Evolutionary conservation across 495 filamentous ascomycete genomes (phyloP).

Genomic region (Penicillium arizonense): DNA sequence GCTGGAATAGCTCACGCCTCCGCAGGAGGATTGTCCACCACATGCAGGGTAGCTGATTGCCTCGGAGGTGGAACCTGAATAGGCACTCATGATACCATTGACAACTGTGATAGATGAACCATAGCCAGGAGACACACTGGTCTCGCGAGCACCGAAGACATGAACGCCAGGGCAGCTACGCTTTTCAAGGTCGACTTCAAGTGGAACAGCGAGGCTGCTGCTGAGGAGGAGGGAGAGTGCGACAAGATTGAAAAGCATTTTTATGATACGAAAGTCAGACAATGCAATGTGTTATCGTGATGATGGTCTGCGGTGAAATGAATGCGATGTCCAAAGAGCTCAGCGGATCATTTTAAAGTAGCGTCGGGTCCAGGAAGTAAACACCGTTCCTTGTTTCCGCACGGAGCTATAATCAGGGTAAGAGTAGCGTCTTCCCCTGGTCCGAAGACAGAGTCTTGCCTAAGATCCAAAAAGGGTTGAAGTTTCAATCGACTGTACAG

Average conservation of each 20-base stretch:
- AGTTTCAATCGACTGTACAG: too few relatives aligned
- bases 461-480: too few relatives aligned
- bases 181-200: slow-evolving; percentile 16
- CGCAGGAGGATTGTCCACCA: slow-evolving; percentile 50
- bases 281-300: too few relatives aligned
- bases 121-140: slow-evolving; percentile 54
- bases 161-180: slow-evolving; percentile 51
- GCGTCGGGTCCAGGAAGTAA: too few relatives aligned
- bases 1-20: slow-evolving; percentile 51
- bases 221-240: slow-evolving; percentile 15
- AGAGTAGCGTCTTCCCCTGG: too few relatives aligned
- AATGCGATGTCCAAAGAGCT: too few relatives aligned
- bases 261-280: too few relatives aligned
- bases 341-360: too few relatives aligned
- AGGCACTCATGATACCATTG: slow-evolving; percentile 45
- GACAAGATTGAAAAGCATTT: slow-evolving; percentile 11
- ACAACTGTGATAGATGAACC: slow-evolving; percentile 52
- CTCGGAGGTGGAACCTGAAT: slow-evolving; percentile 51
- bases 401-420: too few relatives aligned
- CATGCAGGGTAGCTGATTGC: slow-evolving; percentile 61
- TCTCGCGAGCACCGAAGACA: slow-evolving; percentile 65
- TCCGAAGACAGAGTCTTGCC: too few relatives aligned
- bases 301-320: too few relatives aligned
- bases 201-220: slow-evolving; percentile 16
- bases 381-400: too few relatives aligned